phyloP scores from a whole-genome alignment of 2,329 filamentous ascomycete species.

The Sclerotinia nivalis region DNA sequence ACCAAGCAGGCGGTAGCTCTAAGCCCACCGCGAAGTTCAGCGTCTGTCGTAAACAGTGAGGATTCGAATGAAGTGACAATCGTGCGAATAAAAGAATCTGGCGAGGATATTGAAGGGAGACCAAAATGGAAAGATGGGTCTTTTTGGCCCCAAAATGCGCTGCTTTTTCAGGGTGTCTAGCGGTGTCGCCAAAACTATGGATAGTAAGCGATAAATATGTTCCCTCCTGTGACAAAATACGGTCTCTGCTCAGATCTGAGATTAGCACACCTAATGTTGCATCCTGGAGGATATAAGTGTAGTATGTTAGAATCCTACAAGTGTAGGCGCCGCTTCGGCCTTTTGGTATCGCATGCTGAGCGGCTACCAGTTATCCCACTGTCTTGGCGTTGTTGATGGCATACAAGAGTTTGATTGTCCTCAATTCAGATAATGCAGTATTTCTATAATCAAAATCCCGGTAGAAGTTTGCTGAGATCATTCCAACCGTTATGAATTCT shows the following conservation, averaged over 20 bases:
- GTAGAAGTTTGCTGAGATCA: background rate
- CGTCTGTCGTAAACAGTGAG: background rate
- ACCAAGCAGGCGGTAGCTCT: background rate
- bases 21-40: background rate
- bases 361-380: background rate
- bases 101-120: background rate
- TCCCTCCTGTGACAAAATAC: background rate
- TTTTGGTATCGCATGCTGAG: background rate
- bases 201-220: background rate
- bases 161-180: background rate
- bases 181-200: background rate
- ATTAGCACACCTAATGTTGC: background rate
- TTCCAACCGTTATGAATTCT: background rate
- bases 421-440: background rate
- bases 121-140: background rate
- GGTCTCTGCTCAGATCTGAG: background rate
- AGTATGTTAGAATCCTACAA: background rate
- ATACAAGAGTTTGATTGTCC: background rate
- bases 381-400: background rate
- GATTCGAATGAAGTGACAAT: background rate
- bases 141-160: background rate
- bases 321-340: background rate
- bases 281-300: background rate
- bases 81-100: background rate
- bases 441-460: background rate